Evolutionary conservation across 352 stramenopile genomes (phyloP).

Genomic region (Aphanomyces cochlioides): DNA sequence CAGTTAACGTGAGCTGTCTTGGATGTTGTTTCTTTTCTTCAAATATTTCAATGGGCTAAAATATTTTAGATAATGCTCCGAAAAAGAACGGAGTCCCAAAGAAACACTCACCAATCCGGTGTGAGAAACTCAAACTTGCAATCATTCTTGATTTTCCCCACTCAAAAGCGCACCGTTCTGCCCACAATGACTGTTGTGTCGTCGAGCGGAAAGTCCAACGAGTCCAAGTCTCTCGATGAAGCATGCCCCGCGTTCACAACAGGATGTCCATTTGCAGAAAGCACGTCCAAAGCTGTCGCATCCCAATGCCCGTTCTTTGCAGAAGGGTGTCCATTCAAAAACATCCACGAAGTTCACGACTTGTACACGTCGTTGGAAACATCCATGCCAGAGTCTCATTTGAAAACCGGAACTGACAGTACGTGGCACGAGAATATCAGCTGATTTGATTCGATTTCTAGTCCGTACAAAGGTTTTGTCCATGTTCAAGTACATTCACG

Average conservation of each 20-base stretch:
- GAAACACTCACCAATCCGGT: no score
- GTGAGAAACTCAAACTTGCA: background rate
- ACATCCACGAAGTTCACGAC: background rate
- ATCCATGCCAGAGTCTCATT: conserved; percentile 23
- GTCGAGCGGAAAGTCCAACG: background rate
- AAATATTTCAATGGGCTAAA: background rate
- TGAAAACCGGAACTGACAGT: background rate
- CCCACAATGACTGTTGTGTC: background rate
- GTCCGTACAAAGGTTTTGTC: conserved; percentile 4
- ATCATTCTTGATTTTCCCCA: background rate
- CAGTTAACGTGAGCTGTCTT: background rate
- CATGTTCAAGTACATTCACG: conserved; percentile 29
- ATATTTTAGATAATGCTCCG: no score
- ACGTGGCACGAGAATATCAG: background rate
- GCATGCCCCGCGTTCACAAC: conserved; percentile 19
- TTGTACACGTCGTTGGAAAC: conserved; percentile 10
- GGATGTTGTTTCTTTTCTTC: no score
- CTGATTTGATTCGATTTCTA: background rate
- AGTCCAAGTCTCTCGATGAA: conserved; percentile 11
- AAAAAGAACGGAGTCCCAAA: no score
- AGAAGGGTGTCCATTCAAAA: conserved; percentile 27
- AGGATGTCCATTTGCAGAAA: conserved; percentile 17
- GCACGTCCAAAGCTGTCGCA: background rate
- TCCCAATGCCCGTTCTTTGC: conserved; percentile 23
- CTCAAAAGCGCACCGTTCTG: background rate